Evolutionary conservation across 1,139 yeast species (phyloP), one percentile per base, ranked within the genome.

Genomic region (Blastobotrys malaysiensis): DNA sequence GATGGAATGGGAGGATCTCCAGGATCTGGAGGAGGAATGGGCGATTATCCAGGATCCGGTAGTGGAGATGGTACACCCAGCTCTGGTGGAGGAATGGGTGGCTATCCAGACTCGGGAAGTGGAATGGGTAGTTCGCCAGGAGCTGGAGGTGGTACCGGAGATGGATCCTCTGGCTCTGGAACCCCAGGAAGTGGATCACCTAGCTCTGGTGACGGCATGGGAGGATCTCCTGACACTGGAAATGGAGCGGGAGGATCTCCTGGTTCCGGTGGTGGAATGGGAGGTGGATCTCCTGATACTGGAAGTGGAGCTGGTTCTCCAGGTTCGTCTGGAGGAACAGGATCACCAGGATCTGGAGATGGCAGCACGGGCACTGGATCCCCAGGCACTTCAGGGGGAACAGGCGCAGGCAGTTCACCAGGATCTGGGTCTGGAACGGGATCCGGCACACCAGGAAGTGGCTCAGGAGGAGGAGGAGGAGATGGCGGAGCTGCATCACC

Each of bases 41-140:
- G 46, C 26, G 43, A 50, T 18, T 56, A 53, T 43, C 56, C 50
- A 5, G 61, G 63, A 7, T 61, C 27, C 18, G 48, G 45, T 6
- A 49, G 49, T 11, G 52, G 53, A 44, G 16, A 27, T 43, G 55
- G 59, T 1, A 54, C 52, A 3, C 44, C 18, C 2, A 20, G 43
- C 21, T 26, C 43, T 4, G 14, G 21, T 9, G 46, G 51, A n/a
- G 19, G 21, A 7, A 5, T 18, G 20, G 54, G 45, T 24, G 43
- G 52, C 18, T 56, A 54, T 36, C 56, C 50, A 4, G 61, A 26
- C n/a, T n/a, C n/a, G n/a, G 36, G 26, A 16, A 39, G n/a, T 20
- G 50, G 48, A 2, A 31, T 44, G n/a, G n/a, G n/a, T 26, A 49
- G 50, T 2, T n/a, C n/a, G n/a, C n/a, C n/a, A n/a, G 55, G 55